Base-by-base conservation (phyloP, 495 filamentous ascomycete genomes). In the Stereocaulon alpinum region DNA sequence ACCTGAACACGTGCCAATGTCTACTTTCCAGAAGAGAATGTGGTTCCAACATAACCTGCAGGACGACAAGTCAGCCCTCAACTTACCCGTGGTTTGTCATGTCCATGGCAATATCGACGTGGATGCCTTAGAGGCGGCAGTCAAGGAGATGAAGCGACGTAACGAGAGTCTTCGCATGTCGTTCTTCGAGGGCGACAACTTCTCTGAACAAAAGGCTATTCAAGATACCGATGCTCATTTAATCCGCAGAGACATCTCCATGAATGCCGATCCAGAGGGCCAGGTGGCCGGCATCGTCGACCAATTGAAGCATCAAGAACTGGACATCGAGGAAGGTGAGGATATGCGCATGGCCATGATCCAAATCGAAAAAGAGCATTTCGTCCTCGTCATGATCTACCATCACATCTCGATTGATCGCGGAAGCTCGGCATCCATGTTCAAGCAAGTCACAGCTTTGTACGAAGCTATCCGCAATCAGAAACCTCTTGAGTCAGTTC, bases 121-220 rank as follows among this genome's bases (percentile, higher is more conserved):
- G 17, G 29, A 41, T 6, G 50, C 56, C 4, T 51, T 75, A 11
- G 52, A 65, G 22, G 52, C 54, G 22, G 71, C 73, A 2, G 29
- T 75, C 1, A 45, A 47, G 1, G 58, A 59, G 12, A 63, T 70
- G 6, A 56, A 52, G 1, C 56, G 24, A 14, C 62, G 68, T 6
- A 72, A 76, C 53, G 73, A 73, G 34, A 53, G 68, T 2, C 64
- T 75, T 12, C 64, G 71, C 7, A 74, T 71, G 5, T 37, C 56
- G 4, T 71, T 70, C 61, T 57, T 66, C 40, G 63, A 65, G 24
- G 41, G 64, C 20, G 63, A 67, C 1, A 61, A 66, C 1, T 64
- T 59, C 40, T 54, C 67, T 29, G 60, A 69, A 37, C 67, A 68
- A 44, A 56, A 58, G 59, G 40, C 58, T n/a, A 20, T 60, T 30